phyloP scores from a whole-genome alignment of 106 monocot genomes.

The Alisma plantagoaquatica region DNA sequence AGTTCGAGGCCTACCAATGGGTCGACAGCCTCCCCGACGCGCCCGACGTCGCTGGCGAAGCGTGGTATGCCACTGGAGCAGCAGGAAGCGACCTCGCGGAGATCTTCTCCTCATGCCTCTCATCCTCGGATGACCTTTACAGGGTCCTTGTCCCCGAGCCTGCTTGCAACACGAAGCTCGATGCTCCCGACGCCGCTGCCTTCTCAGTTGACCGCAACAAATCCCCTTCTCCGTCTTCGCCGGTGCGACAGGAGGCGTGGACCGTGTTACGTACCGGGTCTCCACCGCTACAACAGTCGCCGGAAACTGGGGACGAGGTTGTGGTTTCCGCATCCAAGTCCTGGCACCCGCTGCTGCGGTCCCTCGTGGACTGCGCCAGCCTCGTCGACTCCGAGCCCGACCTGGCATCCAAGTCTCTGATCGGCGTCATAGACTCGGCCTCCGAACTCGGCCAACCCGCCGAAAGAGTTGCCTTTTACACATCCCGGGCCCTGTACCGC shows the following conservation, averaged over 20 bases:
- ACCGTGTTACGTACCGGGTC: background rate
- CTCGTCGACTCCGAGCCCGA: constrained; percentile 46
- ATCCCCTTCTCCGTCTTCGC: background rate
- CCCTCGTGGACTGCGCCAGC: constrained; percentile 59
- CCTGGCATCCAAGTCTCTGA: constrained; percentile 43
- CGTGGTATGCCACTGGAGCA: constrained; percentile 13
- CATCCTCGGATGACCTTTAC: constrained; percentile 28
- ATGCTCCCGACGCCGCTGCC: background rate
- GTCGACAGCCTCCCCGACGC: constrained; percentile 77
- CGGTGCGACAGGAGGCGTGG: too few relatives aligned
- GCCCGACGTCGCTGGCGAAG: constrained; percentile 28
- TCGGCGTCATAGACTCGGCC: constrained; percentile 30
- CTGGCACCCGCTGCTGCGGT: constrained; percentile 41
- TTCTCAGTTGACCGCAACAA: background rate
- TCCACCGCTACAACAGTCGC: background rate
- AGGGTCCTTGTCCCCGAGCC: constrained; percentile 39
- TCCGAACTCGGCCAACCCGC: constrained; percentile 60
- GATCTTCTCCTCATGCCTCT: constrained; percentile 14
- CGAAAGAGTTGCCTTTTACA: constrained; percentile 75
- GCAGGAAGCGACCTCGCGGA: constrained; percentile 24
- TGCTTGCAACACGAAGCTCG: background rate
- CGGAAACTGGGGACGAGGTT: background rate
- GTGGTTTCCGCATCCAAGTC: too few relatives aligned
- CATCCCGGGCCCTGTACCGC: constrained; percentile 49
- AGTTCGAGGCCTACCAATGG: constrained; percentile 80